Conservation (phyloP, 2,329 filamentous ascomycete genomes). For the Aspergillus vadensis region DNA sequence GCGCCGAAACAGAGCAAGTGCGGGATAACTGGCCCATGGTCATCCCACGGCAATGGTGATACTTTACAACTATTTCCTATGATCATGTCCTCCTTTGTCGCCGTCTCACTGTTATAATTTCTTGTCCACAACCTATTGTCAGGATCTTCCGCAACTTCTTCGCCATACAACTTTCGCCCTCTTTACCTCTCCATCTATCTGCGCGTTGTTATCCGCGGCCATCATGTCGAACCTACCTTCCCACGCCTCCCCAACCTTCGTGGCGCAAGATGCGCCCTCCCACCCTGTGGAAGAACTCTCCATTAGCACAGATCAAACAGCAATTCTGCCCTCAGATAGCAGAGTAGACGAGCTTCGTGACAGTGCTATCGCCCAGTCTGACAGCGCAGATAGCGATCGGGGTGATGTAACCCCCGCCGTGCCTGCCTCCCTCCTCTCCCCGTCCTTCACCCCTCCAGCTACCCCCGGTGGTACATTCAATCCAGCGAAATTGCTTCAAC, state of each 20-base stretch:
- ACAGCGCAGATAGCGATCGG: conserved; percentile 26
- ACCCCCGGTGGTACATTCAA: conserved; percentile 45
- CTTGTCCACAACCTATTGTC: background rate
- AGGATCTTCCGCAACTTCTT: background rate
- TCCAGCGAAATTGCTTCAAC: conserved; percentile 33
- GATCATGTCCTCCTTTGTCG: background rate
- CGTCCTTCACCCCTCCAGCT: conserved; percentile 52
- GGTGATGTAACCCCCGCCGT: conserved; percentile 48
- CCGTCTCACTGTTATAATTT: background rate
- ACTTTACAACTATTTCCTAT: background rate
- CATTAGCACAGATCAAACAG: conserved; percentile 18
- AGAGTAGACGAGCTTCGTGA: conserved; percentile 21
- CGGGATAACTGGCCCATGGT: conserved; percentile 2
- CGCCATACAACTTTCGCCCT: background rate
- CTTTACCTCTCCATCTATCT: conserved; percentile 10
- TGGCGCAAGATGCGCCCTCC: conserved; percentile 39
- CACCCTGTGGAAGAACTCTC: conserved; percentile 27
- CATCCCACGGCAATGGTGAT: background rate
- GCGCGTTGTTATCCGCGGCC: conserved; percentile 18
- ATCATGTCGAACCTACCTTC: conserved; percentile 59
- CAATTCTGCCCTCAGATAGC: conserved; percentile 8
- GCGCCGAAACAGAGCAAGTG: conserved; percentile 10
- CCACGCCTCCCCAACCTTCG: conserved; percentile 54
- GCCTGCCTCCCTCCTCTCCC: conserved; percentile 57
- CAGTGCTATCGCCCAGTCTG: conserved; percentile 23